Evolutionary conservation across 768 basidiomycete species (phyloP), one percentile per base, ranked within the genome.

Genomic region (Leccinum boreale): DNA sequence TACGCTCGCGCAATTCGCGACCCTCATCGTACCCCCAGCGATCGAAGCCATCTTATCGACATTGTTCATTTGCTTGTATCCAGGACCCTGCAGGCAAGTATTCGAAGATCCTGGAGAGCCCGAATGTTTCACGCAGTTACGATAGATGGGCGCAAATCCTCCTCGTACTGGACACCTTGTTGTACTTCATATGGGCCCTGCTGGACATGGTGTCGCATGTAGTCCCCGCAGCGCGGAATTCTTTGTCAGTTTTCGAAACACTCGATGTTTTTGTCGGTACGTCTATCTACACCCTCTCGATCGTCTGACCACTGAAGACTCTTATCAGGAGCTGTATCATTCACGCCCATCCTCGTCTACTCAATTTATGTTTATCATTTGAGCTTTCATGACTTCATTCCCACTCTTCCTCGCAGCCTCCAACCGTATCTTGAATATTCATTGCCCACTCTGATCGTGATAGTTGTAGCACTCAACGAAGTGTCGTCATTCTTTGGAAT

Each of bases 401-500:
- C 78, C 49, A 67, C 68, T 36, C 75, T 89, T 36, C 87, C 90
- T 15, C 64, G 63, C 35, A 78, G 78, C 12, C 72, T 84, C 53
- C 80, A 76, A 48, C 70, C 66, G 17, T 67, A 82, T 54, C 70
- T 79, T 2, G 78, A 75, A 62, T 70, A 78, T 47, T 66, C 78
- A 10, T 72, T 89, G 10, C 61, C 83, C 31, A 52, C 80, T 29
- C 79, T 84, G 58, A 80, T 90, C 52, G 85, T 87, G 11, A 66
- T 78, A 29, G 78, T 85, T 50, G 58, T 86, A 56, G 70, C 75
- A 10, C 68, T 80, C 61, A 87, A 86, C 66, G 83, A 84, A 59
- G 67, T 86, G 14, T 81, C 82, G 10, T 88, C 89, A 3, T 87
- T 92, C 64, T 62, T 85, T 24, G 85, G 85, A 45, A 75, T 84